These are phyloP conservation scores for Coriolopsis trogii DNA, from an alignment of 1,284 basidiomycete species.

Conservation along the genomic window DNA sequence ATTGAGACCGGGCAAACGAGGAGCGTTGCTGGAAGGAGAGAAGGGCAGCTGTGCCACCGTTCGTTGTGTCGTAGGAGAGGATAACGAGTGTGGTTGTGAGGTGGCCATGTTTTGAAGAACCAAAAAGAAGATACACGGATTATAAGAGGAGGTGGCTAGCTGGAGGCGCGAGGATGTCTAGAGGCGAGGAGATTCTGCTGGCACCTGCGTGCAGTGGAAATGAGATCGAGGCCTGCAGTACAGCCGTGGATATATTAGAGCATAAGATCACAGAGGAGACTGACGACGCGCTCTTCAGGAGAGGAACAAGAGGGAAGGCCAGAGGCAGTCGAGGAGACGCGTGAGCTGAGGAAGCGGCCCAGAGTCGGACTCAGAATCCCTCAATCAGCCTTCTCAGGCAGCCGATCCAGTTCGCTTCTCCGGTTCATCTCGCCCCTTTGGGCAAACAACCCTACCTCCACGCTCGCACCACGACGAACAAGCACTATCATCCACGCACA, in stretches of 20 bases:
- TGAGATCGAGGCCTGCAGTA: slow-evolving; percentile 16
- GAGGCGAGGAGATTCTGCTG: slow-evolving; percentile 12
- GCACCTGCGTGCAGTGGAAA: slow-evolving; percentile 23
- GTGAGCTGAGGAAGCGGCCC: too few species aligned
- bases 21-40: slow-evolving; percentile 29
- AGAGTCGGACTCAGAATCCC: background rate
- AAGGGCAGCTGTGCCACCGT: slow-evolving; percentile 35
- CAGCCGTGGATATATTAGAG: slow-evolving; percentile 24
- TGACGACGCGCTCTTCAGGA: slow-evolving; percentile 18
- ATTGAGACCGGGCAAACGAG: slow-evolving; percentile 23
- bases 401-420: slow-evolving; percentile 3
- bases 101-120: slow-evolving; percentile 29
- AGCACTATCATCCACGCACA: slow-evolving; percentile 10
- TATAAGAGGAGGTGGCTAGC: slow-evolving; percentile 21
- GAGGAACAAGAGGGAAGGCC: slow-evolving; percentile 19
- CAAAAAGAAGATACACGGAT: slow-evolving; percentile 27
- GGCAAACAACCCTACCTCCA: background rate
- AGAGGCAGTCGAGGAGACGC: too few species aligned
- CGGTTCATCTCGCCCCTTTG: slow-evolving; percentile 8
- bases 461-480: slow-evolving; percentile 13
- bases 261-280: slow-evolving; percentile 18
- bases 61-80: slow-evolving; percentile 27
- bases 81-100: slow-evolving; percentile 39
- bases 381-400: slow-evolving; percentile 2
- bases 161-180: slow-evolving; percentile 1